Evolutionary conservation across 192 early-diverging fungal genomes (phyloP), one percentile per base, ranked within the genome.

Genomic region (Podila clonocystis): DNA sequence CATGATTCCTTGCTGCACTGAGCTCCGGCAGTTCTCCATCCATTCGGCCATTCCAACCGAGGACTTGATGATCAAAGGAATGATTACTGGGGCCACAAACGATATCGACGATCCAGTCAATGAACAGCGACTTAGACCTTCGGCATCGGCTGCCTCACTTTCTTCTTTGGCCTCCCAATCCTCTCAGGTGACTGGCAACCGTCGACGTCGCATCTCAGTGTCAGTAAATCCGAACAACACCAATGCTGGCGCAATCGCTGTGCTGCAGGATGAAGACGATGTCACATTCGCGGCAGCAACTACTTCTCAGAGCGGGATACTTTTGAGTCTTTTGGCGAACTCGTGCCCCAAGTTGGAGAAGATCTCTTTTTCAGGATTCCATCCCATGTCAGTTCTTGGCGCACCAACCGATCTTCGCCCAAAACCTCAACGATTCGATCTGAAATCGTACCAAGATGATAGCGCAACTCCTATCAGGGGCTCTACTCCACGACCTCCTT

Each of bases 261-360:
- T 36, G 24, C 33, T 79, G 13, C 68, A 72, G 22, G 50, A 36
- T 9, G 57, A n/a, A n/a, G 75, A 72, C 19, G 75, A 79, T 15
- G 65, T 68, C n/a, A 79, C 75, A 3, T 63, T 79, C 24, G 68
- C 67, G 64, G 70, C 70, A 7, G 62, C 69, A 11, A 41, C 65
- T 11, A 63, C 70, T 9, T 66, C 70, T 5, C 77, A 68, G 41
- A 69, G 66, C 24, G 66, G 77, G 12, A 50, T 29, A 8, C 26
- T 80, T 7, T 34, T 80, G 11, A 59, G 22, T 13, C 55, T 73
- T 5, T 36, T 80, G 41, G 71, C 70, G 9, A 68, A 48, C 19
- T 72, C 77, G 3, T 80, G 77, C 34, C 70, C 77, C n/a, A 80
- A 69, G 26, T 31, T 80, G 61, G 65, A 73, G 52, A 68, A 60